These are phyloP conservation scores for Neurospora crassa DNA, from an alignment of 2,329 filamentous ascomycete genomes.

Conservation along the genomic window DNA sequence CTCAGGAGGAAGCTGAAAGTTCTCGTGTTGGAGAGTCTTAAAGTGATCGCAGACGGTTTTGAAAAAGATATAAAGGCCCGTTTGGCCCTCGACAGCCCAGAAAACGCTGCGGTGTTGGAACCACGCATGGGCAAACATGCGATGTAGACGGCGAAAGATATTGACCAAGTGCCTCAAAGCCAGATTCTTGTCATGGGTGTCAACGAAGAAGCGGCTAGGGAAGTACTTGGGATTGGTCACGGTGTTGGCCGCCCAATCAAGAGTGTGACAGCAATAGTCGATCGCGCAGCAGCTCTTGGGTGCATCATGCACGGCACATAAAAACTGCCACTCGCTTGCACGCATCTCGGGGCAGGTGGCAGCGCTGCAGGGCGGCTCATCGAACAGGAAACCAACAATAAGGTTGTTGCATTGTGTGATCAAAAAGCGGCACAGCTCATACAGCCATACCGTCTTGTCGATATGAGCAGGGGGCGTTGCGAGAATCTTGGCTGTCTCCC, in stretches of 20 bases:
- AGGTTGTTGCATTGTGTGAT: conserved; percentile 90
- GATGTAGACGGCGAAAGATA: conserved; percentile 86
- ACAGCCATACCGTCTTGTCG: conserved; percentile 87
- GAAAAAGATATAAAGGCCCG: conserved; percentile 93
- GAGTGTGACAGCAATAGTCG: conserved; percentile 97
- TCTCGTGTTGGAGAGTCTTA: conserved; percentile 80
- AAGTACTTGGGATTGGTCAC: conserved; percentile 94
- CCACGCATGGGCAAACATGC: conserved; percentile 98
- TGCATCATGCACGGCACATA: conserved; percentile 93
- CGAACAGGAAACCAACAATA: conserved; percentile 86
- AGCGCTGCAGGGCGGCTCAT: conserved; percentile 79
- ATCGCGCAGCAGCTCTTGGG: conserved; percentile 97
- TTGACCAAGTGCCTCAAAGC: conserved; percentile 83
- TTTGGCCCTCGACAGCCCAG: conserved; percentile 83
- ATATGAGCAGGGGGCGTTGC: conserved; percentile 72
- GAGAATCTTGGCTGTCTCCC: conserved; percentile 64
- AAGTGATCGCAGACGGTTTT: conserved; percentile 95
- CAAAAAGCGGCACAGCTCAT: conserved; percentile 93
- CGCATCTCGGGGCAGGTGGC: conserved; percentile 96
- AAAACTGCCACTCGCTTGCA: conserved; percentile 96
- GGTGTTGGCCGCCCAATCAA: conserved; percentile 94
- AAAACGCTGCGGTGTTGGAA: conserved; percentile 94
- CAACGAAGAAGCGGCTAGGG: conserved; percentile 66
- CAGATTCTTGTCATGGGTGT: conserved; percentile 48
- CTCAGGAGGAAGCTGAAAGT: conserved; percentile 89